Evolutionary conservation across 805 yeast species (phyloP).

Genomic region (Kodamaea sagamina): DNA sequence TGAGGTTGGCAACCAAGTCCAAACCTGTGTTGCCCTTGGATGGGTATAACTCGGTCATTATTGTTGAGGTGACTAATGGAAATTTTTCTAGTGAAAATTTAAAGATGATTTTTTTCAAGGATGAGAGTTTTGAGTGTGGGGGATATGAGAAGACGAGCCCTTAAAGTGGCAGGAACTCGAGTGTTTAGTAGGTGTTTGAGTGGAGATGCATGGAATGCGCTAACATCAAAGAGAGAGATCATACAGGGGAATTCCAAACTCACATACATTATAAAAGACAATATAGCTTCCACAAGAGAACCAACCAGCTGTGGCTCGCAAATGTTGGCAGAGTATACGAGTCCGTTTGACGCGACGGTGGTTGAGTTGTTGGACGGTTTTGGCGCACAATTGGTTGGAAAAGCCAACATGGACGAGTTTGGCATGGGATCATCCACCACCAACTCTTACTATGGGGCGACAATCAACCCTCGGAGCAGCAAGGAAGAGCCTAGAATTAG

Average conservation of each 20-base stretch:
- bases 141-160: not conserved
- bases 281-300: conserved; percentile 60
- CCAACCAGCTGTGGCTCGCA: conserved; percentile 82
- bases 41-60: conserved; percentile 12
- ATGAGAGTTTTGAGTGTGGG: conserved; percentile 1
- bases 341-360: conserved; percentile 85
- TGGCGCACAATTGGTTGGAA: conserved; percentile 66
- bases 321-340: conserved; percentile 56
- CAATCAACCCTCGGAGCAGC: conserved; percentile 50
- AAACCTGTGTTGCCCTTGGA: conserved; percentile 15
- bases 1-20: conserved; percentile 28
- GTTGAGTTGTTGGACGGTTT: conserved; percentile 50
- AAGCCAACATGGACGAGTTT: conserved; percentile 92
- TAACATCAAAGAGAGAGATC: not conserved
- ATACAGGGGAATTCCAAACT: not conserved
- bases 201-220: conserved; percentile 2
- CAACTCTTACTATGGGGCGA: conserved; percentile 57
- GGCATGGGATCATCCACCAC: conserved; percentile 90
- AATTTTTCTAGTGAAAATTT: conserved; percentile 5
- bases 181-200: not conserved
- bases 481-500: conserved; percentile 34
- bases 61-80: conserved; percentile 8
- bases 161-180: not conserved
- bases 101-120: conserved; percentile 3
- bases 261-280: conserved; percentile 61